Conservation (phyloP, 2,329 filamentous ascomycete species). For the Parastagonospora avenae region DNA sequence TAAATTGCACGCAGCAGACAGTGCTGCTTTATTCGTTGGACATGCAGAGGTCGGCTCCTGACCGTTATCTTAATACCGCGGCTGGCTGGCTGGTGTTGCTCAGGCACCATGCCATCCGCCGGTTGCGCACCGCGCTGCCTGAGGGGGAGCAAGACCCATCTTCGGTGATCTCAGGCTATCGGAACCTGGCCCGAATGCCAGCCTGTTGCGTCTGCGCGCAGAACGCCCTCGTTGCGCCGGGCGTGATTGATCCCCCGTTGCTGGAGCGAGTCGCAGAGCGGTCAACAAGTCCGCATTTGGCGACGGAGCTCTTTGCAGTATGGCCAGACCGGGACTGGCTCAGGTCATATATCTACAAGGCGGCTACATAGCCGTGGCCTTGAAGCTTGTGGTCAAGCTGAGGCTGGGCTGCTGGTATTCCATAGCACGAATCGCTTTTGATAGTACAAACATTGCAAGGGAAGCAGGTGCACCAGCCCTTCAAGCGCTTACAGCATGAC, state of each 20-base stretch:
- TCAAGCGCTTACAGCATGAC: too few relatives aligned
- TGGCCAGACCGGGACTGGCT: conserved; percentile 7
- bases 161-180: conserved; percentile 7
- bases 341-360: conserved; percentile 1
- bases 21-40: conserved; percentile 31
- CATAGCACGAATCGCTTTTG: not conserved
- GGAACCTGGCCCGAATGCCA: conserved; percentile 3
- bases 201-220: conserved; percentile 7
- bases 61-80: conserved; percentile 28
- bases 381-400: not conserved
- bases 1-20: conserved; percentile 39
- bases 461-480: not conserved
- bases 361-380: not conserved
- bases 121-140: conserved; percentile 13
- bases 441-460: not conserved
- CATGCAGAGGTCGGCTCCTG: conserved; percentile 22
- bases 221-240: not conserved
- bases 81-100: conserved; percentile 29
- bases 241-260: conserved; percentile 1
- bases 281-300: conserved; percentile 16
- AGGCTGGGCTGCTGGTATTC: not conserved
- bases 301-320: conserved; percentile 12
- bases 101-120: conserved; percentile 8
- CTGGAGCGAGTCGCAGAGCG: conserved; percentile 6
- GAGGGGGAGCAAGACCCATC: conserved; percentile 6